Evolutionary conservation across 2,329 filamentous ascomycete species (phyloP).

Genomic region (Botrytis porri): DNA sequence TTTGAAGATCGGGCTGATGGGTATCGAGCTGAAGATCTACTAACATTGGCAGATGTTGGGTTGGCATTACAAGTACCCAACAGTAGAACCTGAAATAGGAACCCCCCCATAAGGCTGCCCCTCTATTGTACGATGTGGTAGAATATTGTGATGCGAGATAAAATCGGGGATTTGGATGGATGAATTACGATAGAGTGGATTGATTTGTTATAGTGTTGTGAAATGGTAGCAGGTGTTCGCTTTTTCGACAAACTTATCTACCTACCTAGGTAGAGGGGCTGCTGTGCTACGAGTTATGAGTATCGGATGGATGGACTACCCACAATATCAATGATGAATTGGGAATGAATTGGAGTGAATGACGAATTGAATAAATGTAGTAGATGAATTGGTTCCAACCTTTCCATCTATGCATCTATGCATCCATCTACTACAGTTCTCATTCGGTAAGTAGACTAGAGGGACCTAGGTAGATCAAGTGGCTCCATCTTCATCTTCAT

Average conservation of each 20-base stretch:
- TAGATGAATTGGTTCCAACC: neutral
- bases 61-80: no score
- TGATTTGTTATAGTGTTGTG: no score
- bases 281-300: neutral
- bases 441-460: neutral
- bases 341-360: neutral
- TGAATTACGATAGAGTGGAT: neutral
- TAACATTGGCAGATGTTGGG: neutral
- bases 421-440: neutral
- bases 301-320: neutral
- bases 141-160: neutral
- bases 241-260: neutral
- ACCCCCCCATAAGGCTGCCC: neutral
- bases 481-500: neutral
- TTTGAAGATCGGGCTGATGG: neutral
- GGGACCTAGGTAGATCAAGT: neutral
- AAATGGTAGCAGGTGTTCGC: no score
- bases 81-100: neutral
- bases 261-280: neutral
- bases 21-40: neutral
- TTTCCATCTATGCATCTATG: neutral
- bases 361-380: neutral
- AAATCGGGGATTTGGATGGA: neutral
- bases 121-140: neutral
- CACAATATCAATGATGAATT: neutral